phyloP scores from a whole-genome alignment of 768 basidiomycete species.

The Rhizopogon vulgaris region DNA sequence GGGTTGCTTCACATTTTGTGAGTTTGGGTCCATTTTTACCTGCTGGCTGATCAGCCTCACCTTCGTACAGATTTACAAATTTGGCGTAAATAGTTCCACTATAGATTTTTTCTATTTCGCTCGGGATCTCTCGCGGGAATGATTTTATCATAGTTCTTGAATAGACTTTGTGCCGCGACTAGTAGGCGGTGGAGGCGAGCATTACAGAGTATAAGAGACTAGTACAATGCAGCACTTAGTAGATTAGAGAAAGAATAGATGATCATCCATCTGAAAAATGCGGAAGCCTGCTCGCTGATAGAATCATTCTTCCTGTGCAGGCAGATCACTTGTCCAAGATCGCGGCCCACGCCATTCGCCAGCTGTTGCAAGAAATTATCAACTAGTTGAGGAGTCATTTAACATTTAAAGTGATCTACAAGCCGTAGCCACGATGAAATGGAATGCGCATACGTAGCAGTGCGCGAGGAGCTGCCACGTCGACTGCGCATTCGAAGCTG shows the following conservation, averaged over 20 bases:
- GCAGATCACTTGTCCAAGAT: no score
- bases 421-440: no score
- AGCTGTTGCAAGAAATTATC: no score
- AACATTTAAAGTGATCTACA: no score
- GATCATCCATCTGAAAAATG: no score
- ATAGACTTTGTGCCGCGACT: neutral
- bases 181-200: slow-evolving; percentile 1
- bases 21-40: slow-evolving; percentile 26
- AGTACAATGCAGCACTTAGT: neutral
- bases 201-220: neutral
- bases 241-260: neutral
- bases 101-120: slow-evolving; percentile 98
- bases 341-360: no score
- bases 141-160: slow-evolving; percentile 14
- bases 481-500: no score
- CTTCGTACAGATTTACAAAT: slow-evolving; percentile 75
- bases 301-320: no score
- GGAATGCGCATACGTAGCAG: no score
- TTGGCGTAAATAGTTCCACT: slow-evolving; percentile 81
- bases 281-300: no score
- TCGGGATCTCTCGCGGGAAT: slow-evolving; percentile 47
- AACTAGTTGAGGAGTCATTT: no score
- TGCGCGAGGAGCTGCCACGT: no score
- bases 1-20: slow-evolving; percentile 81
- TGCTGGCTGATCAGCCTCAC: neutral